A percentile compares a stretch with the other conserved stretches of the same genome.
phyloP scores from a whole-genome alignment of 345 rosid species.

The Diplotaxis tenuifolia region DNA sequence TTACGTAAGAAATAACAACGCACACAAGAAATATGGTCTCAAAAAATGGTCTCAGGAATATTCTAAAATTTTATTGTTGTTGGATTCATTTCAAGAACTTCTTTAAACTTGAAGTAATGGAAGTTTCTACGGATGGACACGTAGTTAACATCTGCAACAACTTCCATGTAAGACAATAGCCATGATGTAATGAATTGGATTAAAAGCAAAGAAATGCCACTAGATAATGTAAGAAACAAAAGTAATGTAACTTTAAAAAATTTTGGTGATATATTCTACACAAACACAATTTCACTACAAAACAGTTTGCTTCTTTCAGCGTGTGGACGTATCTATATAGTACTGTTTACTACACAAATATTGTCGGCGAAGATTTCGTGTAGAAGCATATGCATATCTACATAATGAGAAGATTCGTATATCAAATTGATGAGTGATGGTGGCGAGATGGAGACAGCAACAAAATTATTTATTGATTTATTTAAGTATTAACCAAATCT shows the following conservation, averaged over 20 bases:
- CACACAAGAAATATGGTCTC: not conserved
- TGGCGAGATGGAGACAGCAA: constrained; percentile 36
- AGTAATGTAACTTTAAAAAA: constrained; percentile 13
- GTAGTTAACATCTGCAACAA: constrained; percentile 7
- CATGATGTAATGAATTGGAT: constrained; percentile 31
- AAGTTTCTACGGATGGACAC: not conserved
- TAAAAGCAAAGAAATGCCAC: constrained; percentile 34
- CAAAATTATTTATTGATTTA: not conserved
- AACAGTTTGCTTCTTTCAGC: not conserved
- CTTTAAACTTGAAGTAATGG: constrained; percentile 1
- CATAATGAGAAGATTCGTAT: constrained; percentile 1
- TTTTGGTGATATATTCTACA: not conserved
- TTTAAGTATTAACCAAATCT: not conserved
- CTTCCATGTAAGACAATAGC: constrained; percentile 19
- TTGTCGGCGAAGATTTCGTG: constrained; percentile 36
- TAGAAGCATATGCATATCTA: not conserved
- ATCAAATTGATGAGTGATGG: constrained; percentile 36
- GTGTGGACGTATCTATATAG: constrained; percentile 23
- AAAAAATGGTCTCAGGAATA: not conserved
- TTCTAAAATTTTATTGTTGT: not conserved
- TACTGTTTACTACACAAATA: constrained; percentile 5
- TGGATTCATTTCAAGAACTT: constrained; percentile 7
- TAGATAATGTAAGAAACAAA: constrained; percentile 24
- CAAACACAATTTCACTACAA: constrained; percentile 10
- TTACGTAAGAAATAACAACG: not conserved